Conservation (phyloP, 306 rosid genomes). For the Cicer pinnatifidum region DNA sequence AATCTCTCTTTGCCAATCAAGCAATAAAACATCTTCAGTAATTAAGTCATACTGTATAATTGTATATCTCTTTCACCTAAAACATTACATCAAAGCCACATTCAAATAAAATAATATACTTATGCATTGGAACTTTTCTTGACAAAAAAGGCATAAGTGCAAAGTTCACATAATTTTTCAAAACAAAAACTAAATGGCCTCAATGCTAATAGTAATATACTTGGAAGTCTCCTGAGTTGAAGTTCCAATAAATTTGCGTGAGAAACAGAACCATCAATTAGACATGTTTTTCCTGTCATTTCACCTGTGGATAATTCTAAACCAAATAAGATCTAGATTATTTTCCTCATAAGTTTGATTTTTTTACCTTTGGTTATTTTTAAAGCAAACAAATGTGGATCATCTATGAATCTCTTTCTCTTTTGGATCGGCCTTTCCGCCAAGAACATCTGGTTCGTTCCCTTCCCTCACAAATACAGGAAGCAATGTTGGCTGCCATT, state of each 20-base stretch:
- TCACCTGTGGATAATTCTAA: constrained; percentile 61
- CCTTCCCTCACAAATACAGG: constrained; percentile 92
- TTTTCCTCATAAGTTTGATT: constrained; percentile 49
- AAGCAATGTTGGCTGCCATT: constrained; percentile 72
- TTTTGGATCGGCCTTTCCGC: constrained; percentile 74
- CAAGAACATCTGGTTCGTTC: constrained; percentile 77
- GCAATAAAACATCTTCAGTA: constrained; percentile 86
- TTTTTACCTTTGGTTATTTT: constrained; percentile 69
- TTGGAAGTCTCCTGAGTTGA: constrained; percentile 83
- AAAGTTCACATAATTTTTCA: constrained; percentile 5
- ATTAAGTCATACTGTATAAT: constrained; percentile 85
- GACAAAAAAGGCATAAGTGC: not conserved
- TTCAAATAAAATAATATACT: constrained; percentile 4
- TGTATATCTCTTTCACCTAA: constrained; percentile 94
- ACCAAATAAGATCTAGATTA: constrained; percentile 57
- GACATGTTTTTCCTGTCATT: constrained; percentile 61
- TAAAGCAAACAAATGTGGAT: constrained; percentile 80
- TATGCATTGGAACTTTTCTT: not conserved
- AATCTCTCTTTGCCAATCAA: constrained; percentile 84
- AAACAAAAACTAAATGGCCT: too few relatives aligned
- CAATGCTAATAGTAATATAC: constrained; percentile 46
- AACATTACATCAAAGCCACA: constrained; percentile 43
- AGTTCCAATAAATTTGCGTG: constrained; percentile 54
- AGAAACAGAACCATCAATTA: constrained; percentile 75
- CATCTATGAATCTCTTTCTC: constrained; percentile 77